Conservation (phyloP, 371 early-diverging fungal genomes). For the Mucor indicus region DNA sequence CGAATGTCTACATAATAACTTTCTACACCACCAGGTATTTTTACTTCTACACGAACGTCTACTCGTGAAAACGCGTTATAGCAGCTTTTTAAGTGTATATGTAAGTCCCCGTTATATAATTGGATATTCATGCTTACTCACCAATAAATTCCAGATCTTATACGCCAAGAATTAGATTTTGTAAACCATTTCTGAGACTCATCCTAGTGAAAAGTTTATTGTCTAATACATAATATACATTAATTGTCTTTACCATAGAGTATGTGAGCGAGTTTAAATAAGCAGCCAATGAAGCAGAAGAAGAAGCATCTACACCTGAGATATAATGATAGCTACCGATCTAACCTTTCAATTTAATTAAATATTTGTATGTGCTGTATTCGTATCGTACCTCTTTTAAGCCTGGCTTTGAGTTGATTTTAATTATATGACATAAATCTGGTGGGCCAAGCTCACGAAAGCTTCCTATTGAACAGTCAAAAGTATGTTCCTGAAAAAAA, state of each 20-base stretch:
- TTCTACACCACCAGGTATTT: constrained; percentile 97
- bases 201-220: constrained; percentile 35
- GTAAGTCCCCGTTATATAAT: too few relatives aligned
- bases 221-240: neutral
- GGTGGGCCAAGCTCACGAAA: constrained; percentile 95
- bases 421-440: constrained; percentile 92
- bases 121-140: constrained; percentile 1
- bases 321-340: constrained; percentile 82
- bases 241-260: constrained; percentile 62
- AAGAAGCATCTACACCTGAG: constrained; percentile 90
- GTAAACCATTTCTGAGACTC: constrained; percentile 70
- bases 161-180: constrained; percentile 66
- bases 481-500: neutral
- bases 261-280: constrained; percentile 95
- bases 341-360: too few relatives aligned
- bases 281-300: constrained; percentile 91
- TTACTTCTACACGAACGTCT: constrained; percentile 96
- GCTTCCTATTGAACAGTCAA: constrained; percentile 47
- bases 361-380: too few relatives aligned
- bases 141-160: constrained; percentile 74
- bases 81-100: too few relatives aligned
- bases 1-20: constrained; percentile 82
- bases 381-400: constrained; percentile 81
- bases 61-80: constrained; percentile 95
- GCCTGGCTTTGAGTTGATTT: constrained; percentile 77